Base-by-base conservation (phyloP, 805 yeast genomes). In the Candida gorgasii region DNA sequence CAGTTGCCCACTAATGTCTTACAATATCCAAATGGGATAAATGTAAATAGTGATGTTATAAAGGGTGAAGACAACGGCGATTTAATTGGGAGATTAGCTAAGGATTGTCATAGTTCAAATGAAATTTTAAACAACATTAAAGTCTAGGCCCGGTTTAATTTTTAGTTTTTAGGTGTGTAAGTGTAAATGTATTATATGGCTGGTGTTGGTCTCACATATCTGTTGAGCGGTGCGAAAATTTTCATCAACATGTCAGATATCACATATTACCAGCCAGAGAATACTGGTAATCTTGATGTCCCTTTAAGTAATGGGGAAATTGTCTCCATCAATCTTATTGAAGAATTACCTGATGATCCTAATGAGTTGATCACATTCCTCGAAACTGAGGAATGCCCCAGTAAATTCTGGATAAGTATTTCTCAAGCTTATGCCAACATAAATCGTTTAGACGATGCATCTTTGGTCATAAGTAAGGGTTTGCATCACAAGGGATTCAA, bases 261-360 rank as follows among this genome's bases (percentile, higher is more conserved):
- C 30, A 54, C 73, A 19, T 70, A 57, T 55, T 70, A 70, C 49
- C 46, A 65, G 24, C 71, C 67, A 35, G 52, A 53, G 26, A 59
- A 61, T 19, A 52, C 51, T 8, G 58, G 53, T 20, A 62, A 54
- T 29, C 54, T 80, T 51, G 86, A 81, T 61, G 84, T 92, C 55
- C 97, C 96, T 32, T 69, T 89, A 42, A 56, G 83, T 44, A 86
- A 84, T 54, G 74, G 75, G 3, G 96, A 89, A 65, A 86, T 88
- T 47, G 96, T 92, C 49, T 84, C 88, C 40, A 79, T 93, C 52
- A 92, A 89, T 55, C 74, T 86, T 46, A 77, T 77, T 40, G 80
- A 82, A 26, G 98, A 92, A 57, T 72, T 89, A 43, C 95, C 96
- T 4, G 96, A 87, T 16, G 96, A 92, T 60, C 87, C 96, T 4